Conservation (phyloP, 768 basidiomycete species). For the Galerina sulciceps region DNA sequence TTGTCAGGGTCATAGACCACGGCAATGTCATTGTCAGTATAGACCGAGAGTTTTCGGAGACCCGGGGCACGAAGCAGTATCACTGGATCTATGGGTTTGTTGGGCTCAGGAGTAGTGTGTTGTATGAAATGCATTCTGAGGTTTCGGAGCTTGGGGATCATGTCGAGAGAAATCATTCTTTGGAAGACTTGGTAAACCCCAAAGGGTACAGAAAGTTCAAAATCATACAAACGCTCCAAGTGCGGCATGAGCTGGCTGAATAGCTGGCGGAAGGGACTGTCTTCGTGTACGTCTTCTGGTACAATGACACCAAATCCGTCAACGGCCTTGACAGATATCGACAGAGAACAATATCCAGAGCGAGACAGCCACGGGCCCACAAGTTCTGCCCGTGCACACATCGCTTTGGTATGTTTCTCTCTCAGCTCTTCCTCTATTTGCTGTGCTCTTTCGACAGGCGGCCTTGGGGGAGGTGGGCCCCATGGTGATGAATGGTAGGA, state of each 20-base stretch:
- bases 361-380: neutral
- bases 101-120: neutral
- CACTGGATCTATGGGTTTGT: neutral
- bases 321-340: neutral
- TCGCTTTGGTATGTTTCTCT: neutral
- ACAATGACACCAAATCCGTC: neutral
- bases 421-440: neutral
- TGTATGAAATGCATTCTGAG: neutral
- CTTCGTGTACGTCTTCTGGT: neutral
- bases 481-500: neutral
- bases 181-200: neutral
- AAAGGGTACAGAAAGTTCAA: neutral
- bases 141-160: neutral
- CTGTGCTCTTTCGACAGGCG: neutral
- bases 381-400: neutral
- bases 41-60: neutral
- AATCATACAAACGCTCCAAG: neutral
- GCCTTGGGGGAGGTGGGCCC: neutral
- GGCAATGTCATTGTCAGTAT: neutral
- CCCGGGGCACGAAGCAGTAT: neutral
- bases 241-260: neutral
- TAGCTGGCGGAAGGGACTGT: neutral
- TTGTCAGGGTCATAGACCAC: neutral
- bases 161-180: neutral
- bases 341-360: conserved; percentile 1